Conservation (phyloP, 2,329 filamentous ascomycete species). For the Pyrenochaeta sp. region DNA sequence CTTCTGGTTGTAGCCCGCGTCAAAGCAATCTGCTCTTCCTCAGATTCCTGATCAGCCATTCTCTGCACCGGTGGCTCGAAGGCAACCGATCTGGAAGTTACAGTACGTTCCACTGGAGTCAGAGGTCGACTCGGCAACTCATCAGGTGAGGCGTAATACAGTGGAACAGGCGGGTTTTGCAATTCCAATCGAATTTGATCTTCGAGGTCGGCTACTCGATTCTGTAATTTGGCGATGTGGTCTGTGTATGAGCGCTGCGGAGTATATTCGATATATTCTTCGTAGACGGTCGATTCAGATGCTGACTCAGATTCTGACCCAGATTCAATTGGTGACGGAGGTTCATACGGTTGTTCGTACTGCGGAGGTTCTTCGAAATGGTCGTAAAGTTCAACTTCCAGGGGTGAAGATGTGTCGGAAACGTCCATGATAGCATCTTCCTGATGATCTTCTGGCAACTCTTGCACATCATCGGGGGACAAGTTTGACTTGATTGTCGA, state of each 20-base stretch:
- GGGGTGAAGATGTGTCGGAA: conserved; percentile 4
- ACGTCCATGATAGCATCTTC: conserved; percentile 20
- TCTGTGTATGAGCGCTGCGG: conserved; percentile 17
- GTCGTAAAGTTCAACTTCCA: conserved; percentile 2
- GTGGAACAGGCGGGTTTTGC: conserved; percentile 7
- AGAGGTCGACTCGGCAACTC: conserved; percentile 6
- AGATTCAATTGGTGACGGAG: too few species aligned
- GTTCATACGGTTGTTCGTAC: conserved; percentile 2
- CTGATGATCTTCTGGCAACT: conserved; percentile 27
- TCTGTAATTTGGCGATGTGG: conserved; percentile 16
- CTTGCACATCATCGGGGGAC: conserved; percentile 19
- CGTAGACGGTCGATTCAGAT: conserved; percentile 2
- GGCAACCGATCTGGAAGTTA: neutral
- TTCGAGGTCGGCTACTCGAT: conserved; percentile 18
- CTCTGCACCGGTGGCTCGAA: conserved; percentile 6
- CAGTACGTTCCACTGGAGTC: conserved; percentile 2
- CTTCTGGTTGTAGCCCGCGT: neutral
- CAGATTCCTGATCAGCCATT: neutral
- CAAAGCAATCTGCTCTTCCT: neutral
- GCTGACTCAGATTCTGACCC: conserved; percentile 4
- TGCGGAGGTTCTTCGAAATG: conserved; percentile 4
- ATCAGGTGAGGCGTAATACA: neutral
- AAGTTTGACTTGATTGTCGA: conserved; percentile 15
- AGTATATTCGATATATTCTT: conserved; percentile 4
- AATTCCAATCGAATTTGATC: too few species aligned